Base-by-base conservation (phyloP, 2,329 filamentous ascomycete genomes). In the Aspergillus ochraceoroseus region DNA sequence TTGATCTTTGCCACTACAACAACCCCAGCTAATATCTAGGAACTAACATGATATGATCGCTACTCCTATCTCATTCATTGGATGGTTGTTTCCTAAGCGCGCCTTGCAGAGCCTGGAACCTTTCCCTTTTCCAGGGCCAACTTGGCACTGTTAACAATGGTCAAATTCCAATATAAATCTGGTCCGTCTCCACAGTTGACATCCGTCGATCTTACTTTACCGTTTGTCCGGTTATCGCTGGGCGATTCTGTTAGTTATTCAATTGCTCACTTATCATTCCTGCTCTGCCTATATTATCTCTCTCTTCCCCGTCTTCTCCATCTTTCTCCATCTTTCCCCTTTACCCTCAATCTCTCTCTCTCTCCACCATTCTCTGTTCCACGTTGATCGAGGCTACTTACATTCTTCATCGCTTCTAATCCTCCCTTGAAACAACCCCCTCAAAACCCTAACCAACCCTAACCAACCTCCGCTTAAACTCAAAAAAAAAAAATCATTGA, bases 131-230 rank as follows among this genome's bases (percentile, higher is more conserved):
- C n/a, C n/a, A n/a, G n/a, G n/a, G n/a, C n/a, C n/a, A n/a, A n/a
- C n/a, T n/a, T n/a, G n/a, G n/a, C n/a, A n/a, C n/a, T n/a, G n/a
- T n/a, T n/a, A n/a, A n/a, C n/a, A n/a, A n/a, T n/a, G n/a, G n/a
- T n/a, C n/a, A n/a, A n/a, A n/a, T n/a, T n/a, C n/a, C n/a, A n/a
- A n/a, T n/a, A n/a, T 9, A 22, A 22, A 5, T 22, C 20, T 9
- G 20, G 20, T 22, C 20, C 20, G 20, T 9, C 20, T 22, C 25
- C 30, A 26, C 17, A 27, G 18, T n/a, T n/a, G n/a, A n/a, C n/a
- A n/a, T n/a, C n/a, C n/a, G n/a, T n/a, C 36, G 33, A 8, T 22
- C 36, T 39, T 11, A n/a, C 27, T 12, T 28, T 32, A 39, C 23
- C 25, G 23, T 32, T 39, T 38, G 20, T 22, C 20, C 20, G 20